A percentile compares a stretch with the other conserved stretches of the same genome.
These are phyloP conservation scores for Kwoniella sp. DNA, from an alignment of 768 basidiomycete genomes.

Conservation along the genomic window DNA sequence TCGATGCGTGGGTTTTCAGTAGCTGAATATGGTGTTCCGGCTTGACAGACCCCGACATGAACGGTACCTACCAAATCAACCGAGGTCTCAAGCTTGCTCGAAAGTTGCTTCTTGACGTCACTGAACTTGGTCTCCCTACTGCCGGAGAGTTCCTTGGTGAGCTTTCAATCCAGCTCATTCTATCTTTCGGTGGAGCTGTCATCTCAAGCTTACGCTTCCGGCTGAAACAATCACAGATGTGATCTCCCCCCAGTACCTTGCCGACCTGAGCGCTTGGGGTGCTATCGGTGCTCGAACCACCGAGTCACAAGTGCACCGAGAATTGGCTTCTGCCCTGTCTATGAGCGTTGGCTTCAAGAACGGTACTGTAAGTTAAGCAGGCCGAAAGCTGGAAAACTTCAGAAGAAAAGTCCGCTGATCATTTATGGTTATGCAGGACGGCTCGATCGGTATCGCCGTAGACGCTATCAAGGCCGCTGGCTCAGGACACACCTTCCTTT, in stretches of 20 bases:
- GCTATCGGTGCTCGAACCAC: constrained; percentile 68
- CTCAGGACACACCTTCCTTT: constrained; percentile 90
- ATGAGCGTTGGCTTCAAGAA: constrained; percentile 99
- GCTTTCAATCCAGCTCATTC: constrained; percentile 12
- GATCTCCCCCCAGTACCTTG: constrained; percentile 59
- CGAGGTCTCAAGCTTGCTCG: constrained; percentile 88
- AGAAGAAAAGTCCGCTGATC: too few species aligned
- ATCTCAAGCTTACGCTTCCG: background rate
- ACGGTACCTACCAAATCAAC: constrained; percentile 91
- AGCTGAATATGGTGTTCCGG: too few species aligned
- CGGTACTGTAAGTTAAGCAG: constrained; percentile 69
- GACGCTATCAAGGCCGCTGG: constrained; percentile 94
- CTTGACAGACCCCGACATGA: constrained; percentile 86
- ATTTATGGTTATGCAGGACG: constrained; percentile 65
- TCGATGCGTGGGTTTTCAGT: background rate
- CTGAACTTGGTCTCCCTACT: constrained; percentile 84
- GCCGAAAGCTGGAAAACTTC: too few species aligned
- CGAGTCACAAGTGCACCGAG: constrained; percentile 56
- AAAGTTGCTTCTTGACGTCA: constrained; percentile 80
- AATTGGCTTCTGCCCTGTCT: constrained; percentile 64
- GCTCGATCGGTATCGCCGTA: constrained; percentile 83
- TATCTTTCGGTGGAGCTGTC: background rate
- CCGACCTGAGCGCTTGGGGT: constrained; percentile 57
- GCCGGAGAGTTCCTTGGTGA: constrained; percentile 89
- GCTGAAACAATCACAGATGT: constrained; percentile 46